Base-by-base conservation (phyloP, 2,329 filamentous ascomycete species). In the Aspergillus novoparasiticus region DNA sequence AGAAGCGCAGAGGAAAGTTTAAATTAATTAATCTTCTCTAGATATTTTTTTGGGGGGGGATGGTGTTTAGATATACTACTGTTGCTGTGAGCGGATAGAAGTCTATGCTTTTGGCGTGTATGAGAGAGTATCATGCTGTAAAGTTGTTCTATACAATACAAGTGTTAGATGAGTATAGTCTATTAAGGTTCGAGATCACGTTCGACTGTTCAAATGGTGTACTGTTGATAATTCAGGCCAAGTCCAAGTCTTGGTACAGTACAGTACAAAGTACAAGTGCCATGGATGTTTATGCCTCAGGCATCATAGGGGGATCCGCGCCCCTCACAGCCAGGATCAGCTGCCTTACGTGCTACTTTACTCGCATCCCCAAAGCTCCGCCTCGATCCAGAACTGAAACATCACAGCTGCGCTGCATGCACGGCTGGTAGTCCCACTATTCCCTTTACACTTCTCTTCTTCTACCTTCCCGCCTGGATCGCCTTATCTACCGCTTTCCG, bases 1-100 rank as follows among this genome's bases (percentile, higher is more conserved):
- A 66, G 77, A 79, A 66, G 63, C 68, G 63, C 64, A 69, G 57
- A 71, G 69, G 57, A 73, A 72, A 62, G 64, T 72, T 57, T 77
- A 71, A 63, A 65, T 60, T 43, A 34, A 26, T 43, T 43, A 59
- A 53, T 39, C 46, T 58, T 58, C 46, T 48, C 21, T 58, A 28
- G 4, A 43, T 56, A 43, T 56, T 10, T 43, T 19, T 23, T 30
- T 55, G n/a, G 21, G 28, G 23, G 23, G 23, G 28, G 34, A 58
- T 16, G 43, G 10, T 62, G 55, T 61, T 60, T 62, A 59, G 54
- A 55, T 55, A 26, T 26, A 23, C 16, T 30, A 34, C 11, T 26
- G 30, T 23, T 55, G 30, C 21, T 55, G 32, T 39, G 51, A 34
- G 12, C 30, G 51, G 34, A 55, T 55, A 55, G 51, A 55, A 28